phyloP scores from a whole-genome alignment of 192 early-diverging fungal genomes.

The Coemansia sp. region DNA sequence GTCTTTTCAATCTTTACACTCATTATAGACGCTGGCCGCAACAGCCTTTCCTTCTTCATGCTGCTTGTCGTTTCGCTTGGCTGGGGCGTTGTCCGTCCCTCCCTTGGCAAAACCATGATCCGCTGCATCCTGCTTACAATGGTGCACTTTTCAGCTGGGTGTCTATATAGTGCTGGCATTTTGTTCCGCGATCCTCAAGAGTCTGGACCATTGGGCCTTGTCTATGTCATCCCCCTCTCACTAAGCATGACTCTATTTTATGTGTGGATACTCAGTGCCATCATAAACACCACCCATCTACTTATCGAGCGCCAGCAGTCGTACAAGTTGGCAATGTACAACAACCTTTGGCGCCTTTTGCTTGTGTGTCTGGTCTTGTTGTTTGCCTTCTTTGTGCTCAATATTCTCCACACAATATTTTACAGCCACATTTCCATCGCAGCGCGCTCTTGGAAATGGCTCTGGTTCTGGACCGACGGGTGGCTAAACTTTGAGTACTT shows the following conservation, averaged over 20 bases:
- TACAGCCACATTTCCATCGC: conserved; percentile 66
- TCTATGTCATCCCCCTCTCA: conserved; percentile 86
- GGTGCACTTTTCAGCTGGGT: conserved; percentile 85
- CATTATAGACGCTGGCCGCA: conserved; percentile 83
- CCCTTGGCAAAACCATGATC: conserved; percentile 87
- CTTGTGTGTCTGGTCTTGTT: conserved; percentile 73
- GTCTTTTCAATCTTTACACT: conserved; percentile 74
- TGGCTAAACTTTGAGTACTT: conserved; percentile 91
- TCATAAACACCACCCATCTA: conserved; percentile 73
- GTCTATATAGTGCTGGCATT: conserved; percentile 81
- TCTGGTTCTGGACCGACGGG: conserved; percentile 92
- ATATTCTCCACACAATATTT: conserved; percentile 73
- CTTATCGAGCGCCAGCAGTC: conserved; percentile 78
- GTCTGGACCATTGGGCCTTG: conserved; percentile 62
- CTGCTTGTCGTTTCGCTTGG: conserved; percentile 92
- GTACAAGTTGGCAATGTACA: conserved; percentile 93
- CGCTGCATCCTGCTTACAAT: conserved; percentile 73
- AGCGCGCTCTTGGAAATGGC: conserved; percentile 75
- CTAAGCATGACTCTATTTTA: conserved; percentile 92
- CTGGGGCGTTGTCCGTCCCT: conserved; percentile 93
- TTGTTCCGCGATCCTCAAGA: conserved; percentile 71
- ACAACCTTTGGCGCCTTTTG: conserved; percentile 75
- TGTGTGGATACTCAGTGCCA: conserved; percentile 85
- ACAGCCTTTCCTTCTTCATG: conserved; percentile 95
- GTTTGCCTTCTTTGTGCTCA: conserved; percentile 77